phyloP scores from a whole-genome alignment of 129 eudicot species.

The Mikania micrantha region DNA sequence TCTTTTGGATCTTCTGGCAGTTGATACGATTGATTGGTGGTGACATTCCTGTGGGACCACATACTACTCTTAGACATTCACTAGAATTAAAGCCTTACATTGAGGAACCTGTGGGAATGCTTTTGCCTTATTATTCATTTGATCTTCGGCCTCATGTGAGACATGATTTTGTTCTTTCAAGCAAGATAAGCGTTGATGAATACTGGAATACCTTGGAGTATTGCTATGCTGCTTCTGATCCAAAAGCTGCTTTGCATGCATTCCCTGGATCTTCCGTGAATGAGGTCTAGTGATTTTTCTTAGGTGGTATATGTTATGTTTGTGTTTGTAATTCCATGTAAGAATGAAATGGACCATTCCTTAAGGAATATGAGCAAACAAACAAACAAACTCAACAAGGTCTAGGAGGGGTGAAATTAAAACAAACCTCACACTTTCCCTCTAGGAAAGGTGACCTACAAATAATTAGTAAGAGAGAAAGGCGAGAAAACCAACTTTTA shows the following conservation, averaged over 20 bases:
- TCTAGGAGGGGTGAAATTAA: no score
- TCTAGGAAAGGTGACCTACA: no score
- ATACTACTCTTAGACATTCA: conserved; percentile 62
- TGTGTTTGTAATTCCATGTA: no score
- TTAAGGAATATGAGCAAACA: background rate
- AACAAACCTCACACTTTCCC: no score
- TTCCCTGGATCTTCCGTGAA: conserved; percentile 87
- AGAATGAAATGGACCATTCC: background rate
- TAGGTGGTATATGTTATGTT: background rate
- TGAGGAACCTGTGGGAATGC: conserved; percentile 65
- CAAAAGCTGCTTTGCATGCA: conserved; percentile 78
- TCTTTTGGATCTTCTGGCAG: conserved; percentile 39
- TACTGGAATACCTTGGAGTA: conserved; percentile 95
- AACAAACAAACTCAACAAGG: no score
- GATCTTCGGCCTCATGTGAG: conserved; percentile 92
- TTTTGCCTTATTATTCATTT: conserved; percentile 32
- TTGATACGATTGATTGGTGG: conserved; percentile 65
- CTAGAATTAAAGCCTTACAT: conserved; percentile 91
- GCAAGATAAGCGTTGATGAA: conserved; percentile 67
- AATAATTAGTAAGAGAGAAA: no score
- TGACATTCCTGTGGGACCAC: conserved; percentile 38
- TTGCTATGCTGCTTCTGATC: conserved; percentile 76
- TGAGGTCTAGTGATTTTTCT: conserved; percentile 46
- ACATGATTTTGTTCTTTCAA: conserved; percentile 84
- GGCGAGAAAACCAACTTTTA: no score